Conservation (phyloP, 208 protist genomes). For the Wallacemonas collosoma region DNA sequence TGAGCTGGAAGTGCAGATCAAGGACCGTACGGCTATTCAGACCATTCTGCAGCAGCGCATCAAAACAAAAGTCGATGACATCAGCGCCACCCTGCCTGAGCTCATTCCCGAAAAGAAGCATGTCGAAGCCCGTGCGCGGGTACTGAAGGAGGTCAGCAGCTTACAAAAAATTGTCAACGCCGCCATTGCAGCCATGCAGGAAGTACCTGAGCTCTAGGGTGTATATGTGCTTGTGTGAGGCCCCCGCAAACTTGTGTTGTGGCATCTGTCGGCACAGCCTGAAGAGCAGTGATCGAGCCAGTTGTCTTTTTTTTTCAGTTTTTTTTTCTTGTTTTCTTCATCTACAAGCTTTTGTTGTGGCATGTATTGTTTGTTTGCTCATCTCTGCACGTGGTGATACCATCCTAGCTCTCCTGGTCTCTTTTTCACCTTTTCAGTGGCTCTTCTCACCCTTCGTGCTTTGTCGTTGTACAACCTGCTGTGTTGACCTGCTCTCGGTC, state of each 20-base stretch:
- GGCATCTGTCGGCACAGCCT: no score
- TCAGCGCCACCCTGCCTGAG: constrained; percentile 42
- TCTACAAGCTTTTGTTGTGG: background rate
- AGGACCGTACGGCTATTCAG: constrained; percentile 78
- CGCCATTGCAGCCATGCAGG: constrained; percentile 71
- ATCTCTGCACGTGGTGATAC: no score
- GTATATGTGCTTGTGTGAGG: background rate
- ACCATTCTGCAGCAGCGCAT: constrained; percentile 91
- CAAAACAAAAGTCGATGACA: constrained; percentile 73
- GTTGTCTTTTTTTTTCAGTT: constrained; percentile 5
- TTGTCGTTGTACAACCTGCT: no score
- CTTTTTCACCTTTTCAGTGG: no score
- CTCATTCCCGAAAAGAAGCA: constrained; percentile 22
- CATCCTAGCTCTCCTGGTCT: no score
- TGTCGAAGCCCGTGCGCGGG: constrained; percentile 12
- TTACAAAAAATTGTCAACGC: constrained; percentile 77
- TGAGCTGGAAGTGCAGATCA: constrained; percentile 42
- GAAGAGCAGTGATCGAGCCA: background rate
- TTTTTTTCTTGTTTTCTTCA: constrained; percentile 13
- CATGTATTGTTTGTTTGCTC: background rate
- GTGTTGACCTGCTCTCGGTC: no score
- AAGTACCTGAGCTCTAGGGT: constrained; percentile 32
- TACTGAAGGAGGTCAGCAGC: constrained; percentile 42
- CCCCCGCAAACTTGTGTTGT: no score
- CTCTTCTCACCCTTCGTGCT: no score